Base-by-base conservation (phyloP, 2,329 filamentous ascomycete genomes). In the Xylaria sp. region DNA sequence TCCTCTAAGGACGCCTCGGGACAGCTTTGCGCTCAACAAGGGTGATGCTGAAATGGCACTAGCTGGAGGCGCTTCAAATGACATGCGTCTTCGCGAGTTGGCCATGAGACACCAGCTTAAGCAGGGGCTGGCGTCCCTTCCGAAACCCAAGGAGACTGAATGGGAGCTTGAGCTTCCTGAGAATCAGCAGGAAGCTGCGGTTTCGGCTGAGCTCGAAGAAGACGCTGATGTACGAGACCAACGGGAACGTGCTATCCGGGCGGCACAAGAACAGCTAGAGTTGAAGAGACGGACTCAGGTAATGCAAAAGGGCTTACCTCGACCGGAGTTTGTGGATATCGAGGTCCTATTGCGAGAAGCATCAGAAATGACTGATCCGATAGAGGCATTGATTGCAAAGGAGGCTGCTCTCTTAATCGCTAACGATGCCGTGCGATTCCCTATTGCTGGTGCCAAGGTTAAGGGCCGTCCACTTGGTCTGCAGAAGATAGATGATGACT, bases 91-190 rank as follows among this genome's bases (percentile, higher is more conserved):
- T 67, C 84, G 85, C 19, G 88, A 96, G 62, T 79, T 87, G 60
- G 85, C 87, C 4, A 74, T 87, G 65, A 87, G 87, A 49, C 82
- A 84, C 61, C 84, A 88, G 63, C 78, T 99, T 5, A 85, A 85
- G 61, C 81, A 83, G 54, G 84, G 88, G 48, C 83, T 99, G n/a
- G 83, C 91, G 3, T 86, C 90, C 19, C 80, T 99, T 13, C 94
- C 94, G 0, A 95, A 90, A 70, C 94, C 94, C 0, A 97, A 96
- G 70, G 91, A 96, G 70, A 89, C 86, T 0, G 92, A 97, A 66
- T 97, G 91, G 88, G 94, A 97, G 67, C 84, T 97, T 51, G 93
- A 97, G 71, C 77, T 96, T 39, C 93, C 93, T 0, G 91, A 95
- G 47, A 92, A 96, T 64, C 81, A 89, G 64, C 78, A 83, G 62